These are phyloP conservation scores for Orbilia ellipsospora DNA, from an alignment of 2,329 filamentous ascomycete species.

Conservation along the genomic window DNA sequence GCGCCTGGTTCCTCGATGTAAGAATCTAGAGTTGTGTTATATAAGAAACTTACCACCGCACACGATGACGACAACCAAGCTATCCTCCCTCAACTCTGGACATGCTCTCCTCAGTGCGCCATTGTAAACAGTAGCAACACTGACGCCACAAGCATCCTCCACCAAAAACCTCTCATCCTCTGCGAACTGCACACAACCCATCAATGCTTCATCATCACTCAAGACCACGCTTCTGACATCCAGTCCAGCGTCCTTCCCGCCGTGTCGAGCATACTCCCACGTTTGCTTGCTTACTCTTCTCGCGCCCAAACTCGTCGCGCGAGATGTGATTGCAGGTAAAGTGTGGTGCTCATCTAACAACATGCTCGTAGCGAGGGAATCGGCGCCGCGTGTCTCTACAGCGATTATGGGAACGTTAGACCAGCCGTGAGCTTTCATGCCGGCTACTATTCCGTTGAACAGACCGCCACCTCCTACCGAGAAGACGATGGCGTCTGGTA, in stretches of 20 bases:
- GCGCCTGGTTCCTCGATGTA: constrained; percentile 7
- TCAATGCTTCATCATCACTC: constrained; percentile 80
- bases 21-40: background rate
- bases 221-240: constrained; percentile 73
- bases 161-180: constrained; percentile 85
- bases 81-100: constrained; percentile 71
- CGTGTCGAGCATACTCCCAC: constrained; percentile 71
- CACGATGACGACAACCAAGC: constrained; percentile 83
- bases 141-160: constrained; percentile 86
- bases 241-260: constrained; percentile 63
- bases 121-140: constrained; percentile 75
- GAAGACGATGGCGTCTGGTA: constrained; percentile 78
- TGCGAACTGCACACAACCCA: constrained; percentile 78
- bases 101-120: constrained; percentile 72
- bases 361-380: constrained; percentile 74
- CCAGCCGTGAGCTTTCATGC: constrained; percentile 68
- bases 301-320: constrained; percentile 80
- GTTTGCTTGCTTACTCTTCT: constrained; percentile 75
- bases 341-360: constrained; percentile 70
- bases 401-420: constrained; percentile 71
- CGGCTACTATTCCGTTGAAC: constrained; percentile 79
- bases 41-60: constrained; percentile 70
- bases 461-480: constrained; percentile 84
- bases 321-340: constrained; percentile 77
- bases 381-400: constrained; percentile 79